These are phyloP conservation scores for Lentithecium fluviatile DNA, from an alignment of 495 filamentous ascomycete species.

Conservation along the genomic window DNA sequence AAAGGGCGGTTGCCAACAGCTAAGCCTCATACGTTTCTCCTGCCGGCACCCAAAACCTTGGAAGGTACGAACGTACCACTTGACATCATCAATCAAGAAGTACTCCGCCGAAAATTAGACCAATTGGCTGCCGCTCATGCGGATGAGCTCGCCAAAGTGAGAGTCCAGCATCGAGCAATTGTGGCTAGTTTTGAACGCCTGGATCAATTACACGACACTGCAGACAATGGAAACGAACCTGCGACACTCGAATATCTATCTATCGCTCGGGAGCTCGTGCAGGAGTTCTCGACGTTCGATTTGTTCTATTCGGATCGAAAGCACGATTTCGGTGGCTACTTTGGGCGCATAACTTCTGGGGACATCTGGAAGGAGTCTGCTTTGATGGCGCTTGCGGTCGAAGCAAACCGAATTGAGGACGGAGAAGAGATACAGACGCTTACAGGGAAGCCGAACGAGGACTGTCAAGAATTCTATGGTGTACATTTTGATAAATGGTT, in stretches of 20 bases:
- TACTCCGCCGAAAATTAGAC: slow-evolving; percentile 10
- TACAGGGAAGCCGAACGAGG: slow-evolving; percentile 38
- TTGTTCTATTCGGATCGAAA: slow-evolving; percentile 65
- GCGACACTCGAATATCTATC: slow-evolving; percentile 68
- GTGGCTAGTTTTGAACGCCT: slow-evolving; percentile 58
- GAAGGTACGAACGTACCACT: slow-evolving; percentile 14
- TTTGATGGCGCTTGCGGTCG: slow-evolving; percentile 23
- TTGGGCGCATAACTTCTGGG: slow-evolving; percentile 3
- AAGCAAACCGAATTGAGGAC: slow-evolving; percentile 26
- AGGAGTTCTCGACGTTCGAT: slow-evolving; percentile 60
- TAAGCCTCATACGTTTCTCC: slow-evolving; percentile 10
- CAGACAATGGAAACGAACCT: slow-evolving; percentile 32
- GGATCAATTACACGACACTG: background rate
- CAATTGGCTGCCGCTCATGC: slow-evolving; percentile 5
- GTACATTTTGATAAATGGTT: slow-evolving; percentile 82
- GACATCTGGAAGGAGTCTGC: slow-evolving; percentile 24
- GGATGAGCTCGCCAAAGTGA: slow-evolving; percentile 16
- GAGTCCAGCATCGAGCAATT: slow-evolving; percentile 25
- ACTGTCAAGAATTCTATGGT: slow-evolving; percentile 64
- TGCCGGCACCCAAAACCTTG: background rate
- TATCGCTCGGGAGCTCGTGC: slow-evolving; percentile 68
- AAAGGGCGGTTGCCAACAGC: background rate
- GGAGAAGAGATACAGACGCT: slow-evolving; percentile 47
- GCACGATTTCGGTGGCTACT: slow-evolving; percentile 44
- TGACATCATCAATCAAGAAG: slow-evolving; percentile 1